Conservation (phyloP, 2,329 filamentous ascomycete genomes). For the Triangularia verruculosa region DNA sequence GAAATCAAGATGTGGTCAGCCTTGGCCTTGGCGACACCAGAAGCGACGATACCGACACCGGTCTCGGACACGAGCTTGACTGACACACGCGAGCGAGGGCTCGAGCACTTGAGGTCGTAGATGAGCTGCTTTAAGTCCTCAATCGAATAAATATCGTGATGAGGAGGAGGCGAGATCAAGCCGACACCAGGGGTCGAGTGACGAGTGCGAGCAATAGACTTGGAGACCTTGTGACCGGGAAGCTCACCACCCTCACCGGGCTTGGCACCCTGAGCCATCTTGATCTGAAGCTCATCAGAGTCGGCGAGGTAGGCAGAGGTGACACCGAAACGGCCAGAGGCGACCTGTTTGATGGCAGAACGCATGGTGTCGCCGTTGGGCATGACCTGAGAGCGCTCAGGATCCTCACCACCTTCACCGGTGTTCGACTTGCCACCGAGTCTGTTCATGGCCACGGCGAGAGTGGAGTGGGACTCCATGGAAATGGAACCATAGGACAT, state of each 20-base stretch:
- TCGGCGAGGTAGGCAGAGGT: slow-evolving; percentile 93
- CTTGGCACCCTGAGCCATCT: slow-evolving; percentile 99
- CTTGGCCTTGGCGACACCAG: slow-evolving; percentile 96
- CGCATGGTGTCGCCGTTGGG: slow-evolving; percentile 95
- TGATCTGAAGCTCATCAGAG: slow-evolving; percentile 95
- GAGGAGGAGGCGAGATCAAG: slow-evolving; percentile 90
- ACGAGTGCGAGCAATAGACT: slow-evolving; percentile 87
- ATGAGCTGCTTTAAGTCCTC: slow-evolving; percentile 97
- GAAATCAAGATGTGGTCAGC: slow-evolving; percentile 96
- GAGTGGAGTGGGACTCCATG: slow-evolving; percentile 95
- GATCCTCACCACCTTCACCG: slow-evolving; percentile 93
- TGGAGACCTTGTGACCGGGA: slow-evolving; percentile 93
- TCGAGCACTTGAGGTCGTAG: slow-evolving; percentile 95
- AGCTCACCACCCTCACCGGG: slow-evolving; percentile 96
- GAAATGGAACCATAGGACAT: slow-evolving; percentile 99
- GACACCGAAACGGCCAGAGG: slow-evolving; percentile 92
- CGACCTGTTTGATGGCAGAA: slow-evolving; percentile 96
- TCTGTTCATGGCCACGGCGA: slow-evolving; percentile 95
- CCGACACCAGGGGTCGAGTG: slow-evolving; percentile 96
- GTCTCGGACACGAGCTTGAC: slow-evolving; percentile 98
- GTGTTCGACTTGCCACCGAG: slow-evolving; percentile 97
- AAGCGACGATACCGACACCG: slow-evolving; percentile 94
- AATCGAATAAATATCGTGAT: slow-evolving; percentile 98
- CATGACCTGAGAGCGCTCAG: slow-evolving; percentile 81
- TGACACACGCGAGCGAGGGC: slow-evolving; percentile 85